A percentile compares a stretch with the other conserved stretches of the same genome.
Conservation (phyloP, 2,329 filamentous ascomycete genomes). For the Fusarium sp. region DNA sequence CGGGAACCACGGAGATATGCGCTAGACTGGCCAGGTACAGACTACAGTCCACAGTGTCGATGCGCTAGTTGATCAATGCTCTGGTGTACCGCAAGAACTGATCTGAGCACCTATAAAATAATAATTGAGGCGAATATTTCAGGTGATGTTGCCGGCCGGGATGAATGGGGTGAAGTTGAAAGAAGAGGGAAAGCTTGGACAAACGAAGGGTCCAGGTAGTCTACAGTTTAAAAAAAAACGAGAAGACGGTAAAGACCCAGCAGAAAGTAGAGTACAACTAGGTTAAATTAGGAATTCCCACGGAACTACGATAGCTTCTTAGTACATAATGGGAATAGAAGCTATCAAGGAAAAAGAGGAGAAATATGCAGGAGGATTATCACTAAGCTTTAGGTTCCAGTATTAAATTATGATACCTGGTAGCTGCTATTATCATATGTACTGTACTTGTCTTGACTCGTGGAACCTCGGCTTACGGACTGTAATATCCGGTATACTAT, state of each 20-base stretch:
- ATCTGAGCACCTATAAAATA: slow-evolving; percentile 9
- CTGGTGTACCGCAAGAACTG: slow-evolving; percentile 23
- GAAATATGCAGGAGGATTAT: slow-evolving; percentile 1
- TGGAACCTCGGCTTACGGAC: background rate
- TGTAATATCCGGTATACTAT: background rate
- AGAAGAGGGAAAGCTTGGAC: background rate
- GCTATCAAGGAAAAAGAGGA: slow-evolving; percentile 27
- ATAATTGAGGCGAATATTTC: background rate
- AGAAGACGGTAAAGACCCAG: slow-evolving; percentile 7
- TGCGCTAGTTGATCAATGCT: background rate
- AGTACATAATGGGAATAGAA: slow-evolving; percentile 10
- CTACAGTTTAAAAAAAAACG: background rate
- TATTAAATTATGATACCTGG: background rate
- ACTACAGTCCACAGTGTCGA: background rate
- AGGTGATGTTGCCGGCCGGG: background rate
- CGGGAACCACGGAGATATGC: slow-evolving; percentile 13
- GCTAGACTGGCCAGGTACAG: background rate
- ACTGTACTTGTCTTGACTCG: background rate
- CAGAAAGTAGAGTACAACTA: background rate
- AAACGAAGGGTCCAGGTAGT: background rate
- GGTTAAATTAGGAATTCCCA: background rate
- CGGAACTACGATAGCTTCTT: background rate
- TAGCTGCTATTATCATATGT: background rate
- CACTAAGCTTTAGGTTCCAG: background rate
- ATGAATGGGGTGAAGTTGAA: background rate